Percentiles rank a stretch among this genome's conserved stretches.
Conservation (phyloP, 2,329 filamentous ascomycete genomes). For the Zasmidium cellare region DNA sequence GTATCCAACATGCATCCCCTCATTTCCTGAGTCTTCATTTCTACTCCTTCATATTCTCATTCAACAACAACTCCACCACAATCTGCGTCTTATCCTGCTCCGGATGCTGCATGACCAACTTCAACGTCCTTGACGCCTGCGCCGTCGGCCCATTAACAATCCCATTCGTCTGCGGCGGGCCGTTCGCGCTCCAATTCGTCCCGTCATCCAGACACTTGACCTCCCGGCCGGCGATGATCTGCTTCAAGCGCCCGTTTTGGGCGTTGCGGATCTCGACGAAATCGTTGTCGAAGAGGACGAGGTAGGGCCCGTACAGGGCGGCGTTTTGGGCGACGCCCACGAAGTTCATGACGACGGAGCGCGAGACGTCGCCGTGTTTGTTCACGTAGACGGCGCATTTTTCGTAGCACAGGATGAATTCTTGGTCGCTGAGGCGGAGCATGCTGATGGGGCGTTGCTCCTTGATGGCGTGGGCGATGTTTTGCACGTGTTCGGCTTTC, state of each 20-base stretch:
- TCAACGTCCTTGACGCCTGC: conserved; percentile 68
- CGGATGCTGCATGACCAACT: conserved; percentile 93
- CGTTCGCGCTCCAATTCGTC: conserved; percentile 54
- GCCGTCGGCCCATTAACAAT: conserved; percentile 30
- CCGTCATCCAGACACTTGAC: conserved; percentile 90
- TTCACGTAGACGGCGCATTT: conserved; percentile 98
- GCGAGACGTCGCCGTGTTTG: conserved; percentile 93
- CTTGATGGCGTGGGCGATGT: conserved; percentile 80
- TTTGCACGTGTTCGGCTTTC: conserved; percentile 72
- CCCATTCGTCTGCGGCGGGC: conserved; percentile 15
- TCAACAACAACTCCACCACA: conserved; percentile 87
- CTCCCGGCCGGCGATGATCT: conserved; percentile 90
- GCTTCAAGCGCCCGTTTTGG: conserved; percentile 87
- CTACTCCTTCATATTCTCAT: conserved; percentile 63
- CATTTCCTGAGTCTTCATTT: neutral
- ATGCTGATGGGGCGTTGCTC: conserved; percentile 88
- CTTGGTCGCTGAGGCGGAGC: conserved; percentile 90
- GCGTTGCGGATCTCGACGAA: conserved; percentile 97
- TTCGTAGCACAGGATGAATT: conserved; percentile 87
- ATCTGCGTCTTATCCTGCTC: conserved; percentile 82
- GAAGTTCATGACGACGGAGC: conserved; percentile 96
- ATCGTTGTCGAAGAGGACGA: conserved; percentile 91
- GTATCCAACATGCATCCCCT: neutral
- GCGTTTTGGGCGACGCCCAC: conserved; percentile 88
- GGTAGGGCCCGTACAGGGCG: conserved; percentile 86